Conservation (phyloP, 371 early-diverging fungal species). For the Mortierella sp. region DNA sequence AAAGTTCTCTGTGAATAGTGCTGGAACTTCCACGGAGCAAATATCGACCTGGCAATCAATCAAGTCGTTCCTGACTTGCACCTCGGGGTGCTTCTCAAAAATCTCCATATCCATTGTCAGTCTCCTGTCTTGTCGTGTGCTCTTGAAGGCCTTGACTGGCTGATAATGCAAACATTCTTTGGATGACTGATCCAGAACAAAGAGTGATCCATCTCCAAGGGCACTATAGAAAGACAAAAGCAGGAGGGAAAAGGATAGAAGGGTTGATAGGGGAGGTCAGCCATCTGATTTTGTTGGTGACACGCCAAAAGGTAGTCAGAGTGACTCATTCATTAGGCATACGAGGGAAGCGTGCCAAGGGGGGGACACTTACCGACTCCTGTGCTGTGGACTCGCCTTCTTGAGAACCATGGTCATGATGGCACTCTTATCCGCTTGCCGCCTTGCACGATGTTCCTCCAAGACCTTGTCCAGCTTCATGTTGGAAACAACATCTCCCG, state of each 20-base stretch:
- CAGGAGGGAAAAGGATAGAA: not conserved
- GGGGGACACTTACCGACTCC: slow-evolving; percentile 66
- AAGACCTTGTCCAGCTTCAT: slow-evolving; percentile 81
- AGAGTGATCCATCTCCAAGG: slow-evolving; percentile 83
- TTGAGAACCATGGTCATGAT: slow-evolving; percentile 94
- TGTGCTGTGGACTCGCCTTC: slow-evolving; percentile 46
- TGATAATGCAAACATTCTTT: slow-evolving; percentile 88
- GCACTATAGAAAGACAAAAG: slow-evolving; percentile 52
- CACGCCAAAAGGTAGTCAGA: slow-evolving; percentile 3
- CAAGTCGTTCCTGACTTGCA: slow-evolving; percentile 87
- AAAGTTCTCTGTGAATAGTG: slow-evolving; percentile 96
- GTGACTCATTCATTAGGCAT: slow-evolving; percentile 22
- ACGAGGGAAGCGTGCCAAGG: no score
- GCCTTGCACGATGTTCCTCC: slow-evolving; percentile 76
- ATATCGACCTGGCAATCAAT: slow-evolving; percentile 95
- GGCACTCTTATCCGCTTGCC: slow-evolving; percentile 78
- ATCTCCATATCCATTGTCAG: slow-evolving; percentile 71
- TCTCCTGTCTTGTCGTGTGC: slow-evolving; percentile 64
- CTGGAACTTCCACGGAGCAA: slow-evolving; percentile 94
- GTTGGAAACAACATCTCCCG: slow-evolving; percentile 93
- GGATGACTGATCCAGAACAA: slow-evolving; percentile 81
- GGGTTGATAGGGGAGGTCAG: no score
- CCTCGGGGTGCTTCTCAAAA: slow-evolving; percentile 73
- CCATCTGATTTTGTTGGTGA: no score
- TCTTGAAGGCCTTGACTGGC: slow-evolving; percentile 66